These are phyloP conservation scores for Chaetomium cochliodes DNA, from an alignment of 495 filamentous ascomycete genomes.

Conservation along the genomic window DNA sequence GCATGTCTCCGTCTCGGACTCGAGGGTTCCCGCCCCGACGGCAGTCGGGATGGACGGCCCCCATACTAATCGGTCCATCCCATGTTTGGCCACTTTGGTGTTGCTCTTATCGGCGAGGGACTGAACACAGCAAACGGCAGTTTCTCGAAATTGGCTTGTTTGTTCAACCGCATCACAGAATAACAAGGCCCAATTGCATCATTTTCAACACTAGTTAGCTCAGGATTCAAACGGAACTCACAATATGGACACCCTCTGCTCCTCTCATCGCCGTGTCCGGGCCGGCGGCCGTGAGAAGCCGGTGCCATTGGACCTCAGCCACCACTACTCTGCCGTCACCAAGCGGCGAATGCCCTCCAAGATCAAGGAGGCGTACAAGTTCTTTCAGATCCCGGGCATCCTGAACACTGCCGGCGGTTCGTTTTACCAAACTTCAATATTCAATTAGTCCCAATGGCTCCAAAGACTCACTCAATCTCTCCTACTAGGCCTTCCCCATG, in stretches of 20 bases:
- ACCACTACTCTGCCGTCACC: constrained; percentile 70
- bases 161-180: background rate
- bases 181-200: background rate
- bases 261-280: background rate
- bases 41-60: no score
- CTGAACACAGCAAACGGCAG: background rate
- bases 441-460: background rate
- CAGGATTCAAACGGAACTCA: background rate
- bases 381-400: constrained; percentile 76
- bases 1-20: background rate
- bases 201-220: background rate
- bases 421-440: constrained; percentile 28
- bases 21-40: no score
- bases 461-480: constrained; percentile 7
- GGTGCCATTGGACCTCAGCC: constrained; percentile 68
- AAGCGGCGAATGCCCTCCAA: constrained; percentile 60
- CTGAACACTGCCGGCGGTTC: constrained; percentile 84
- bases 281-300: constrained; percentile 29
- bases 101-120: background rate
- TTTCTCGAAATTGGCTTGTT: background rate
- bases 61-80: background rate
- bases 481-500: constrained; percentile 64
- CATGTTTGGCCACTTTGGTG: background rate
- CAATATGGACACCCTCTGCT: background rate
- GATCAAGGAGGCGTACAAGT: constrained; percentile 82